These are phyloP conservation scores for Plantago coronopus DNA, from an alignment of 305 asterid genomes.

Conservation along the genomic window DNA sequence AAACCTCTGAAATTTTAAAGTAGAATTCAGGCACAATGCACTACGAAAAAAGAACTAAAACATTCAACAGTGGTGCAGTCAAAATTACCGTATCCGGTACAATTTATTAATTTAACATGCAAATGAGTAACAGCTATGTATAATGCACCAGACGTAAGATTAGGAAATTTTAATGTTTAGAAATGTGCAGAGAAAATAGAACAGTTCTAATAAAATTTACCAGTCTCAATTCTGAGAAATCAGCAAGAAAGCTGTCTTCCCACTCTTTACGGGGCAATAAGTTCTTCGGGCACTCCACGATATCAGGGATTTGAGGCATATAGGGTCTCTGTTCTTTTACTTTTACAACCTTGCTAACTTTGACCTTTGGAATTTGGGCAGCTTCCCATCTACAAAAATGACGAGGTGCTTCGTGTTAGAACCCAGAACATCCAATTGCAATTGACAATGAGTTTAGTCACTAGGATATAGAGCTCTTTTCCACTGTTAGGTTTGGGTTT, in stretches of 20 bases:
- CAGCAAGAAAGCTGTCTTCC: conserved; percentile 87
- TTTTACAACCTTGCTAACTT: conserved; percentile 50
- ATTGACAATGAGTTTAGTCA: conserved; percentile 1
- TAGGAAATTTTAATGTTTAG: not conserved
- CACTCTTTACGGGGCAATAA: conserved; percentile 78
- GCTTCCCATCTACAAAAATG: conserved; percentile 78
- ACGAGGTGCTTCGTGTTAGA: conserved; percentile 19
- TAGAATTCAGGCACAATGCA: conserved; percentile 3
- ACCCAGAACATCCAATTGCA: not conserved
- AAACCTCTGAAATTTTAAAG: conserved; percentile 42
- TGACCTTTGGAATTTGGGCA: conserved; percentile 66
- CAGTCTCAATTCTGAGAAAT: conserved; percentile 77
- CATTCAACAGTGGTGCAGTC: not conserved
- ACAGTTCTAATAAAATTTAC: conserved; percentile 33
- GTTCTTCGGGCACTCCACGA: conserved; percentile 60
- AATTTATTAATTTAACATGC: not conserved
- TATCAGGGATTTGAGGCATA: conserved; percentile 92
- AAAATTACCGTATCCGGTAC: too few relatives aligned
- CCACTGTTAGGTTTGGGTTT: too few relatives aligned
- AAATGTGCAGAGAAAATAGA: conserved; percentile 4
- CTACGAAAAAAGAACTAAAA: conserved; percentile 6
- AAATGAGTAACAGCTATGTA: not conserved
- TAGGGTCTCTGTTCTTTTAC: conserved; percentile 66
- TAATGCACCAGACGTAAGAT: too few relatives aligned
- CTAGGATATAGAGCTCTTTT: too few relatives aligned